Evolutionary conservation across 75 land plant species (phyloP), one percentile per base, ranked within the genome.

Genomic region (Sequoia sempervirens): DNA sequence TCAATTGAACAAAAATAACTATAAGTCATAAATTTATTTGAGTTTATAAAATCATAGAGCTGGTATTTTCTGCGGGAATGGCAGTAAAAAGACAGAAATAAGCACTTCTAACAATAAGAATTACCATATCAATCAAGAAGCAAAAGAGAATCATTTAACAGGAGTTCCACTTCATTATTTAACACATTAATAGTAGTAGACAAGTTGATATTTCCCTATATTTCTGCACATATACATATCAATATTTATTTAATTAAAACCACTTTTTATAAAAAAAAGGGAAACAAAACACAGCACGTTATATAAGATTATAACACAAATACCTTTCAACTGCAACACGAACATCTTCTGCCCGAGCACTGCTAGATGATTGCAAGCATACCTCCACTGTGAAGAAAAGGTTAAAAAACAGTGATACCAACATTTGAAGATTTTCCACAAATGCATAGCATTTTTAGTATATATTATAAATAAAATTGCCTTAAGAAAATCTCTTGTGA

Each of bases 351-450:
- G 46, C 41, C 26, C 50, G 80, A 43, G 50, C 50, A 9, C 23
- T 76, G 80, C 80, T 76, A 12, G 80, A 76, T 76, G 80, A 43
- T 15, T 76, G 80, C 80, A 76, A 43, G 80, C 47, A 76, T 9
- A 76, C 50, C 46, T 76, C 80, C 80, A 76, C 50, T 76, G 46
- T 26, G 5, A 76, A 43, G 0, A 40, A 76, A 70, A 30, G n/a
- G 26, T 26, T 54, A 23, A 61, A n/a, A 61, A 61, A 1, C 8
- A 61, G 6, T 58, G 23, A 5, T 61, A 61, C 8, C 8, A 61
- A 61, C 28, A 61, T 23, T 61, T 6, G 28, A 61, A 23, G 26
- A 61, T 18, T 43, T 52, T 52, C 53, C 15, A 11, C 9, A 34
- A 54, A 54, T 54, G 58, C 58, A 54, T 54, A 54, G 18, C 11